Conservation (phyloP, 2,329 filamentous ascomycete species). For the Aspergillus sp. region DNA sequence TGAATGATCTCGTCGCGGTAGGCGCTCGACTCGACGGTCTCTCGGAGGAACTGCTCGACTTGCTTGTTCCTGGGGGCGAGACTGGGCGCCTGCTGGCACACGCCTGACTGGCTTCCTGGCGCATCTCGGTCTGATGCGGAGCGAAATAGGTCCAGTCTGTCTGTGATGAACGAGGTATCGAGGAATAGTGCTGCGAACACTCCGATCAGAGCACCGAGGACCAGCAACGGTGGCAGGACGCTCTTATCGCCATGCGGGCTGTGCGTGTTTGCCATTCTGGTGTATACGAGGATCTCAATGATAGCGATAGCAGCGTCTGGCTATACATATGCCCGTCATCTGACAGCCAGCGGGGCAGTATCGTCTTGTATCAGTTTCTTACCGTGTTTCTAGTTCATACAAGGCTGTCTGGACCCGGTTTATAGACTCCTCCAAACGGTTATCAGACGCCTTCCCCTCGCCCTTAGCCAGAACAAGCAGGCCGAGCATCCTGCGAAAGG, state of each 20-base stretch:
- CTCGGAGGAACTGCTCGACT: neutral
- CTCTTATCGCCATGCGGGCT: neutral
- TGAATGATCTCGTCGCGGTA: conserved; percentile 10
- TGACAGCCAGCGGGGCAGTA: too few relatives aligned
- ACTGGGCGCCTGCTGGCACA: neutral
- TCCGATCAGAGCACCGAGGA: neutral
- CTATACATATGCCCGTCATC: too few relatives aligned
- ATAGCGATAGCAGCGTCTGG: too few relatives aligned
- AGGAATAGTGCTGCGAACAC: neutral
- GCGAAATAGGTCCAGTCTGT: too few relatives aligned
- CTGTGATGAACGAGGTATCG: too few relatives aligned
- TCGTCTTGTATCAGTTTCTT: too few relatives aligned
- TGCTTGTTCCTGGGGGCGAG: neutral
- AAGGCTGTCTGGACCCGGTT: too few relatives aligned
- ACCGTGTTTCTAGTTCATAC: too few relatives aligned
- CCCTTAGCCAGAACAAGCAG: too few relatives aligned
- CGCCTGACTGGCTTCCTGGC: neutral
- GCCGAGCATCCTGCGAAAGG: too few relatives aligned
- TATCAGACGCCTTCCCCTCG: too few relatives aligned
- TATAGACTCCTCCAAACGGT: too few relatives aligned
- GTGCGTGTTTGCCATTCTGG: neutral
- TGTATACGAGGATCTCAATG: neutral
- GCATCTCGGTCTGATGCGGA: neutral
- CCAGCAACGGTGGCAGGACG: neutral
- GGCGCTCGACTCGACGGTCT: neutral